Evolutionary conservation across 495 filamentous ascomycete genomes (phyloP), one percentile per base, ranked within the genome.

Genomic region (Acidomyces sp.): DNA sequence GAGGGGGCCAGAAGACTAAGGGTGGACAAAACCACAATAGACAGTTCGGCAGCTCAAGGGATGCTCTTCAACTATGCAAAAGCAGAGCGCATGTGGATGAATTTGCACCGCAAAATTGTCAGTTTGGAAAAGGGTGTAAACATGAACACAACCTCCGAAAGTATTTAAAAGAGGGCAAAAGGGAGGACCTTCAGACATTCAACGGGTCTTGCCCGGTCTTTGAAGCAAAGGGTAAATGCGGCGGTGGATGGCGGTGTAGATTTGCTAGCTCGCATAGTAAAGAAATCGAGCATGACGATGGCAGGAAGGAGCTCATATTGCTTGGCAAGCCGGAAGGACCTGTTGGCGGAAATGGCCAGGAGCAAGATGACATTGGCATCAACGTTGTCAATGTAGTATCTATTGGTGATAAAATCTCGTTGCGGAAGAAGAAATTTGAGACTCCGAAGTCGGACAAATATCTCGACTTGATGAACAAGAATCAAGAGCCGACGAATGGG

Each of bases 171-270:
- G 77, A 87, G 19, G 80, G 84, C 39, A 87, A 86, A 47, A 72
- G 83, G 22, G 71, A 72, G 35, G 84, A 95, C 49, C 67, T 96
- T 7, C 66, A 66, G 0, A 82, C 80, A 0, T 76, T 92, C 45
- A 64, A 63, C 38, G 79, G 83, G 0, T 59, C 77, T 17, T 97
- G 90, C 55, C 86, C 87, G 0, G 69, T 87, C 11, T 93, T 70
- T 62, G 77, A 85, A 49, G 69, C 64, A 6, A 67, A 72, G 19
- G 92, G 90, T 23, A 72, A 65, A 48, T 97, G 90, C 52, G 61
- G 64, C 37, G 70, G 76, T 12, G 90, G 90, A 1, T 97, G 87
- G 86, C 92, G 81, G 53, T 97, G 90, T 57, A 82, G 88, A 10
- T 85, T 93, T 53, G 78, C 82, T 12, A 67, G 66, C 36, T 85